phyloP scores from a whole-genome alignment of 768 basidiomycete species.

The Holtermannia corniformis region DNA sequence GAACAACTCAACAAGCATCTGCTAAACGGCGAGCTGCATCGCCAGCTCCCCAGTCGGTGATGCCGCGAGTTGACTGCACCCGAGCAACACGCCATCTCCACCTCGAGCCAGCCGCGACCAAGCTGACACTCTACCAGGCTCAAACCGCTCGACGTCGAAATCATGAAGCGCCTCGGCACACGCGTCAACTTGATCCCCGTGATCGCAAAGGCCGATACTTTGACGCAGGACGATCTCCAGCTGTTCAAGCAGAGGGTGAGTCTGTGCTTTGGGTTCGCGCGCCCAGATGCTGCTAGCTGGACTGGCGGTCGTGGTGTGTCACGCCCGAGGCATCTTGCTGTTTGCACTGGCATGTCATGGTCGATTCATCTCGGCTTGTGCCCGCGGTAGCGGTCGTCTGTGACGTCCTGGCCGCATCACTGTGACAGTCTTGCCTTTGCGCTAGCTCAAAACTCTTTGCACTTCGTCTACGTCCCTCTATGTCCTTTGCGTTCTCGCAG shows the following conservation, averaged over 20 bases:
- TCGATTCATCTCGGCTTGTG: too few relatives aligned
- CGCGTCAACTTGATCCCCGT: slow-evolving; percentile 98
- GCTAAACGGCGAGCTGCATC: slow-evolving; percentile 6
- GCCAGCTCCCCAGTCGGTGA: not conserved
- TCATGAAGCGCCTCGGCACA: slow-evolving; percentile 98
- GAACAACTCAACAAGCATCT: slow-evolving; percentile 4
- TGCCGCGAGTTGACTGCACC: not conserved
- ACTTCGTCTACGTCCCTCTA: not conserved
- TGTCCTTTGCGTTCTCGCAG: not conserved
- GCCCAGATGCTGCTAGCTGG: not conserved
- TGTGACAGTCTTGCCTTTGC: too few relatives aligned
- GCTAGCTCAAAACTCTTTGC: too few relatives aligned
- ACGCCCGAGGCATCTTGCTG: too few relatives aligned
- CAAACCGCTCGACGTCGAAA: slow-evolving; percentile 96
- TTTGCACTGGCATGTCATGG: too few relatives aligned
- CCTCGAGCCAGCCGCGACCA: not conserved
- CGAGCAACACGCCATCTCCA: not conserved
- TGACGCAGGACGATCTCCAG: slow-evolving; percentile 84
- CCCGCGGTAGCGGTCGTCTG: too few relatives aligned
- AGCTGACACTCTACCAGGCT: slow-evolving; percentile 47
- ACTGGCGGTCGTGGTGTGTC: too few relatives aligned
- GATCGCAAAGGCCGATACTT: slow-evolving; percentile 92
- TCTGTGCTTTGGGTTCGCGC: too few relatives aligned
- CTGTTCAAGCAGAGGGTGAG: slow-evolving; percentile 85
- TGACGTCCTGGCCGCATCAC: too few relatives aligned